Evolutionary conservation across 768 basidiomycete genomes (phyloP).

Genomic region (Kwoniella sp.): DNA sequence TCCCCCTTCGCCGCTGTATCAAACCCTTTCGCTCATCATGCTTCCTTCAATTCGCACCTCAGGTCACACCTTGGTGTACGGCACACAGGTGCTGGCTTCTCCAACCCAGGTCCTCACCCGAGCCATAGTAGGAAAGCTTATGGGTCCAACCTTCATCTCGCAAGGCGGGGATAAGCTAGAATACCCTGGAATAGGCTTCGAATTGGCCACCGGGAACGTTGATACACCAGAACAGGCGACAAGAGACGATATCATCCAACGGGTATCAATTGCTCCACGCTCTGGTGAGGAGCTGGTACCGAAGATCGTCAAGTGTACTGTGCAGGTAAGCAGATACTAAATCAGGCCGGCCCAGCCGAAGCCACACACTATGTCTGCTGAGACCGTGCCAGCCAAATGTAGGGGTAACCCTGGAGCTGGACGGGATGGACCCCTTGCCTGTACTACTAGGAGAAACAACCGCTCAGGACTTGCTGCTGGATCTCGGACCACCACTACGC

Average conservation of each 20-base stretch:
- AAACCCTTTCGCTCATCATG: constrained; percentile 28
- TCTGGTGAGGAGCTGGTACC: constrained; percentile 9
- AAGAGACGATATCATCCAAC: constrained; percentile 29
- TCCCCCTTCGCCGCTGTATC: constrained; percentile 26
- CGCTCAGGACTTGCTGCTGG: constrained; percentile 72
- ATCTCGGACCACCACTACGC: constrained; percentile 71
- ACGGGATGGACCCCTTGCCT: constrained; percentile 53
- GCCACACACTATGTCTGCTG: too few relatives aligned
- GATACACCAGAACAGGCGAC: constrained; percentile 1
- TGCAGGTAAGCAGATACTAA: constrained; percentile 19
- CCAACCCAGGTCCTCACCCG: constrained; percentile 14
- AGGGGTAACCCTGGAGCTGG: constrained; percentile 40
- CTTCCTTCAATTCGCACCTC: constrained; percentile 7
- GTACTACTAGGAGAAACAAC: constrained; percentile 70
- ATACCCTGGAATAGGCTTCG: constrained; percentile 49
- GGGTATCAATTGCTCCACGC: constrained; percentile 15
- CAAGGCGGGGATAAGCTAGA: constrained; percentile 22
- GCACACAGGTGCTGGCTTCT: constrained; percentile 22
- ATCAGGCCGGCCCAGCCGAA: too few relatives aligned
- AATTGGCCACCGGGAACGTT: constrained; percentile 1
- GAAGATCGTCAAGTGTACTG: constrained; percentile 10
- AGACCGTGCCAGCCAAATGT: constrained; percentile 29
- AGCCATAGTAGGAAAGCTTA: constrained; percentile 26
- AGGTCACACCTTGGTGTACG: constrained; percentile 19
- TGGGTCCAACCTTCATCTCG: constrained; percentile 42